phyloP scores from a whole-genome alignment of 441 rosid genomes.

The Corymbia citriodora region DNA sequence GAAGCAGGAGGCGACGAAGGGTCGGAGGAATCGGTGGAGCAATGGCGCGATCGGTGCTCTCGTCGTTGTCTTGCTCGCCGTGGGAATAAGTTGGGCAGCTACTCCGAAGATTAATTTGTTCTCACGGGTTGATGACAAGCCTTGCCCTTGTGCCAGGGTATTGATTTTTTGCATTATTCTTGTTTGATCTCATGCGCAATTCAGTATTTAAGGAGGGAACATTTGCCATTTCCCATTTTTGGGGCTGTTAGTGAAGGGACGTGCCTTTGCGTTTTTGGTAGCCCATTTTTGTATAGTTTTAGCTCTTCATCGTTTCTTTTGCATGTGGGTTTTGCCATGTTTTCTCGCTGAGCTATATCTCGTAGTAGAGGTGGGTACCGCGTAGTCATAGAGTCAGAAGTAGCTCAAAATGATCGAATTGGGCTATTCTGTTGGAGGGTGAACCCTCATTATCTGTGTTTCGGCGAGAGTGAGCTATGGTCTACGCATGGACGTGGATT shows the following conservation, averaged over 20 bases:
- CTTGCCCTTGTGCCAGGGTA: conserved; percentile 7
- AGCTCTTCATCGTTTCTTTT: not conserved
- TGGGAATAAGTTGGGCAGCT: not conserved
- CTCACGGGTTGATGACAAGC: not conserved
- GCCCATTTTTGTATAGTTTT: not conserved
- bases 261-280: not conserved
- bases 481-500: not conserved
- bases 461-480: not conserved
- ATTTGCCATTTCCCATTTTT: not conserved
- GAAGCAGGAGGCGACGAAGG: not conserved
- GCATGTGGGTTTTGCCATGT: not conserved
- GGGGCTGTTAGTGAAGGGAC: not conserved
- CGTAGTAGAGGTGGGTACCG: not conserved
- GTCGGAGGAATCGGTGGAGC: not conserved
- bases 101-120: not conserved
- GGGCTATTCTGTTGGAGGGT: not conserved
- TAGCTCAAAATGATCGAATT: not conserved
- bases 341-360: not conserved
- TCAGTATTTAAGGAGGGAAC: not conserved
- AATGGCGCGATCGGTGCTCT: not conserved
- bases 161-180: not conserved
- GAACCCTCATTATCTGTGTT: not conserved
- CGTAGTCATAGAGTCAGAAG: not conserved
- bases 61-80: not conserved
- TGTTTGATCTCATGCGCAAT: not conserved